phyloP scores from a whole-genome alignment of 1,284 basidiomycete genomes.

The Puccinia novopanici region DNA sequence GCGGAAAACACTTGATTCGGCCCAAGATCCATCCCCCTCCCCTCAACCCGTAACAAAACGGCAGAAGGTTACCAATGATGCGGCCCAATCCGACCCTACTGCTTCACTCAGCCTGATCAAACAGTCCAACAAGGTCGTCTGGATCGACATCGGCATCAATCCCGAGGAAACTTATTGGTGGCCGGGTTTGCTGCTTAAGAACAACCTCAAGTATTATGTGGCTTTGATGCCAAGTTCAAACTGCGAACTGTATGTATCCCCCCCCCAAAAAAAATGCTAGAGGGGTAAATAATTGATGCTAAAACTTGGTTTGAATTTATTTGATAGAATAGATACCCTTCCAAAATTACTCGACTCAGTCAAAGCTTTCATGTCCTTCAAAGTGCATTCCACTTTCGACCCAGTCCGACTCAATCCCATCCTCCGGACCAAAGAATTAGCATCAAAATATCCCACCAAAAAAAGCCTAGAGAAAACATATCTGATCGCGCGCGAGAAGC shows the following conservation, averaged over 20 bases:
- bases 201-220: neutral
- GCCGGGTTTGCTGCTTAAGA: conserved; percentile 30
- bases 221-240: neutral
- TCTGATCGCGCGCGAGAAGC: conserved; percentile 23
- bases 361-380: conserved; percentile 20
- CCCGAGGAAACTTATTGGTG: conserved; percentile 37
- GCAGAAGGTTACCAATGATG: neutral
- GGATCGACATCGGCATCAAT: conserved; percentile 28
- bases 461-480: conserved; percentile 6
- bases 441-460: conserved; percentile 24
- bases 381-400: conserved; percentile 17
- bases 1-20: neutral
- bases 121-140: conserved; percentile 31
- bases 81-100: neutral
- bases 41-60: neutral
- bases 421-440: conserved; percentile 3
- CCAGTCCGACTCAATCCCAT: conserved; percentile 38
- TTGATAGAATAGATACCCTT: neutral
- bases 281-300: neutral
- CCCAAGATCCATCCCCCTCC: neutral
- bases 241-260: neutral
- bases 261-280: neutral
- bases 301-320: neutral
- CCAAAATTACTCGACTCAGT: conserved; percentile 22
- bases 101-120: neutral